phyloP scores from a whole-genome alignment of 305 asterid species.

The Fraxinus paxiana region DNA sequence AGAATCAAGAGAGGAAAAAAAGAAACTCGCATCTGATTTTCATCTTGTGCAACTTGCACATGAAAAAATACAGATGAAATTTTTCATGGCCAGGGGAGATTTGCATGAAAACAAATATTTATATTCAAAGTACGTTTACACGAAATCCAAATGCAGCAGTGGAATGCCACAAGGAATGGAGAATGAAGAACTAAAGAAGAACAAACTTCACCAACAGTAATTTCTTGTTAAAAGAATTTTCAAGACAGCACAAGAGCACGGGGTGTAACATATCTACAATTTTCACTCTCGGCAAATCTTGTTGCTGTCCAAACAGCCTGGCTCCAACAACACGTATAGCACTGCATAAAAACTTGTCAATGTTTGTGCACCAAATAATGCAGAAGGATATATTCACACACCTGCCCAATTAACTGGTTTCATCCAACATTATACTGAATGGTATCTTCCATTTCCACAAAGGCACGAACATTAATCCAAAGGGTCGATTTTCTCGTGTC shows the following conservation, averaged over 20 bases:
- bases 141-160: background rate
- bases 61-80: background rate
- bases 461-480: background rate
- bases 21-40: background rate
- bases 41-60: background rate
- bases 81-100: background rate
- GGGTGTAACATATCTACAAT: background rate
- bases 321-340: background rate
- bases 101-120: background rate
- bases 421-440: background rate
- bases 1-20: background rate
- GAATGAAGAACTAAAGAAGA: background rate
- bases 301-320: background rate
- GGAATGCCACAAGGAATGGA: background rate
- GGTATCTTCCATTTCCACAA: background rate
- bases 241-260: background rate
- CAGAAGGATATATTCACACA: background rate
- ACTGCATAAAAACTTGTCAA: background rate
- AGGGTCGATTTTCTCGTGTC: background rate
- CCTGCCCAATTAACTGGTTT: background rate
- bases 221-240: background rate
- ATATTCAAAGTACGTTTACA: background rate
- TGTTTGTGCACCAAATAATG: background rate
- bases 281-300: background rate
- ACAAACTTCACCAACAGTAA: background rate